A percentile compares a stretch with the other conserved stretches of the same genome.
phyloP scores from a whole-genome alignment of 1,139 yeast species.

The Hansenula sp. region DNA sequence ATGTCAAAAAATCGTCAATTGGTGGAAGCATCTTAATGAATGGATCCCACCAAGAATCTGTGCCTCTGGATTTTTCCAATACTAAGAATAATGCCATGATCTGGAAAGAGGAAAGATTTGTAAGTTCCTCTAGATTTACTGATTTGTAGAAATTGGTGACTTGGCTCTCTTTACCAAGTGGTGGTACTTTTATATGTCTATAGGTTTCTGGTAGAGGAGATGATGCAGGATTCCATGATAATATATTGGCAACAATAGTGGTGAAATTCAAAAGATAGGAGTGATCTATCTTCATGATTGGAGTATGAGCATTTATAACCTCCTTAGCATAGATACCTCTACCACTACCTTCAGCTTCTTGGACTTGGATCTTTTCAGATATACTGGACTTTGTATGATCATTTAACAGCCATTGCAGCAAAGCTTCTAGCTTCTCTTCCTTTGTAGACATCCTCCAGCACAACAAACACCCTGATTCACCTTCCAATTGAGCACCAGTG shows the following conservation, averaged over 20 bases:
- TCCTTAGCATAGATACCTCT: constrained; percentile 53
- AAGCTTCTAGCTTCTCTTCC: not conserved
- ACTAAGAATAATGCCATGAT: constrained; percentile 13
- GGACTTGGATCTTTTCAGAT: not conserved
- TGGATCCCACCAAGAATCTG: constrained; percentile 57
- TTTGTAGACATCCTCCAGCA: not conserved
- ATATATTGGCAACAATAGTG: constrained; percentile 44
- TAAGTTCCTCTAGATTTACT: constrained; percentile 18
- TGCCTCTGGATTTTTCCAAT: constrained; percentile 13
- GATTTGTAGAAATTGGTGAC: constrained; percentile 25
- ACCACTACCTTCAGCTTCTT: constrained; percentile 35
- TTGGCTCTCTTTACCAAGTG: constrained; percentile 21
- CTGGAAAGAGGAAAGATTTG: constrained; percentile 29
- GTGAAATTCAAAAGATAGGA: constrained; percentile 55
- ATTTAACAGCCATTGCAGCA: not conserved
- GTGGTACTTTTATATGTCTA: constrained; percentile 20
- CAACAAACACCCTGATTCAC: not conserved
- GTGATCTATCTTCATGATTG: constrained; percentile 53
- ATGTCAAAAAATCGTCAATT: constrained; percentile 38
- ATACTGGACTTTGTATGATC: not conserved
- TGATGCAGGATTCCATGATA: constrained; percentile 25
- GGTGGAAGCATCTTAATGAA: constrained; percentile 56
- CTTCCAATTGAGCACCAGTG: not conserved
- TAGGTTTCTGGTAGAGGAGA: constrained; percentile 19
- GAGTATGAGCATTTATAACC: constrained; percentile 34